phyloP scores from a whole-genome alignment of 2,329 filamentous ascomycete species.

The Neonectria ditissima region DNA sequence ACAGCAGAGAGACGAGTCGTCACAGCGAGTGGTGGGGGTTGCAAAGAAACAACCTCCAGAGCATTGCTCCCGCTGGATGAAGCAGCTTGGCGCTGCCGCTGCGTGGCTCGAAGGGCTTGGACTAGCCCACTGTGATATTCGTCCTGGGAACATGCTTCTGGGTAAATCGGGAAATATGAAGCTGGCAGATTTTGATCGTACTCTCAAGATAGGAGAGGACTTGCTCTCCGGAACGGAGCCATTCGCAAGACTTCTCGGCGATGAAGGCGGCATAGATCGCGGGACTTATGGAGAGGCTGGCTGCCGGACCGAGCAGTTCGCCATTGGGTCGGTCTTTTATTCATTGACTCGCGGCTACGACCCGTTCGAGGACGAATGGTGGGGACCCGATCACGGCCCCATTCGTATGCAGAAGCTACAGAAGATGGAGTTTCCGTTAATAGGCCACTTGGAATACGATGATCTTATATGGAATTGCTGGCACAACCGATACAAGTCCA shows the following conservation, averaged over 20 bases:
- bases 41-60: constrained; percentile 7
- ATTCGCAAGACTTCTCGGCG: constrained; percentile 23
- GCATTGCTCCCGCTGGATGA: constrained; percentile 22
- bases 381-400: constrained; percentile 17
- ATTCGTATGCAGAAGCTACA: constrained; percentile 20
- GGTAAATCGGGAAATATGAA: constrained; percentile 12
- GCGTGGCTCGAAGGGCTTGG: constrained; percentile 27
- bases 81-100: constrained; percentile 25
- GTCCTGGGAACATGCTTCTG: constrained; percentile 22
- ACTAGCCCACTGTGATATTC: constrained; percentile 27
- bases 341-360: constrained; percentile 22
- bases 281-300: constrained; percentile 23
- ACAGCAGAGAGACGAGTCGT: constrained; percentile 13
- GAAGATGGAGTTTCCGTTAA: constrained; percentile 23
- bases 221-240: constrained; percentile 18
- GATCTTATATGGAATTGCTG: constrained; percentile 25
- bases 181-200: constrained; percentile 26
- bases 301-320: constrained; percentile 23
- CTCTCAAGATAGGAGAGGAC: neutral
- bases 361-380: constrained; percentile 22
- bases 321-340: constrained; percentile 28
- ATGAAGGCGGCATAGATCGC: constrained; percentile 12
- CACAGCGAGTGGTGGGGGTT: constrained; percentile 18
- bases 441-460: constrained; percentile 19
- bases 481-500: constrained; percentile 24